Base-by-base conservation (phyloP, 2,329 filamentous ascomycete species). In the Paecilomyces formosus region DNA sequence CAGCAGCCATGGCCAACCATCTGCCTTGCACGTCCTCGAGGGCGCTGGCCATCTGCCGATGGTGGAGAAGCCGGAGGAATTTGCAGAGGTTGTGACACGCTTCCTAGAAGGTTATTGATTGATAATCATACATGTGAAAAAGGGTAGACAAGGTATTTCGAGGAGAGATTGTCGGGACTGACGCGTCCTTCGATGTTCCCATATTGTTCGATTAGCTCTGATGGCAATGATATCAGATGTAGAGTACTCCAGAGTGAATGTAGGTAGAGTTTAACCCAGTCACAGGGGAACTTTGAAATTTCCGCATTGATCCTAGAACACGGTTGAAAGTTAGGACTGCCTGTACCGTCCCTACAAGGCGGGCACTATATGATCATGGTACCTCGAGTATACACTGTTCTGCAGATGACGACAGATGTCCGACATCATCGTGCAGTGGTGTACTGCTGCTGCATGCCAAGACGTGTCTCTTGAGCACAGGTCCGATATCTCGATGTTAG, bases 11-110 rank as follows among this genome's bases (percentile, higher is more conserved):
- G 86, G 87, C 9, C 70, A 72, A 0, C 83, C 82, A 0, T 82
- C 81, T 0, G 80, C 84, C 59, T 80, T 92, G 63, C 84, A 81
- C 69, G 73, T 88, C 58, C 82, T 95, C 9, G 83, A 88, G 0
- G 77, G 81, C 8, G 85, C 90, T 0, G 91, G 91, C 0, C 91
- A 96, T 76, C 74, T 96, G 67, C 91, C 91, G 0, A 95, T 95
- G 89, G 86, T 86, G 54, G 91, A 95, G 74, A 82, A 85, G 63
- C 86, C 89, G 0, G 74, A 79, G 58, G 85, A 81, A 3, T 92
- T 92, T 70, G 87, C 87, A 69, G 76, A 81, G 28, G 83, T 84
- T 53, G 78, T 93, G 2, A 75, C 78, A 50, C 76, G 72, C 8
- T 89, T 89, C 62, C 64, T 90, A 59, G 39, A 45, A 18, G 39